Base-by-base conservation (phyloP, 2,329 filamentous ascomycete genomes). In the Sclerotiophoma versabilis region DNA sequence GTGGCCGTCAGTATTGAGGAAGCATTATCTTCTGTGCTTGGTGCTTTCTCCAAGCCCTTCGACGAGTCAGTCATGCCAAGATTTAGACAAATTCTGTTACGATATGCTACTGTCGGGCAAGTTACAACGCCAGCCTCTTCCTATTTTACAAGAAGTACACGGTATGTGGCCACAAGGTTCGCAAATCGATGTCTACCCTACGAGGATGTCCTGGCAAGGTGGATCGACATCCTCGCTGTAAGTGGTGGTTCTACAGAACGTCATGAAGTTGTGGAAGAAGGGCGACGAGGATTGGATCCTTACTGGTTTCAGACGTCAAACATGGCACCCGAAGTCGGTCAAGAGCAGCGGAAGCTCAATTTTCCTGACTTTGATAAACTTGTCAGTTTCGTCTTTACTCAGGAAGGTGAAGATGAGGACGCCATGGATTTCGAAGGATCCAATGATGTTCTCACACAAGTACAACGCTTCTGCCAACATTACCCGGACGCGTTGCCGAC, bases 1-100 rank as follows among this genome's bases (percentile, higher is more conserved):
- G 88, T 93, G 1, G 89, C 90, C 39, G 87, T 96, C 57, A 95
- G 92, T 68, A 92, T 98, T 49, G 93, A 98, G 65, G 91, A 93
- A 45, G 89, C 93, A 0, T 78, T 98, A 3, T 93, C 92, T 4
- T 92, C 88, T 49, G 81, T 96, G 58, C 75, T 90, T n/a, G 83
- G 83, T 57, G 81, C 83, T 2, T 84, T 87, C 56, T 69, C 80
- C 9, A 75, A 80, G 50, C 71, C 76, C 1, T 70, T 81, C 22
- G 75, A 78, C 39, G 59, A 72, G 15, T 59, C 64, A 20, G 38
- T 77, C 84, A 56, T 67, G 73, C 46, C 72, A 66, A 52, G 77
- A 66, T 60, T 78, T 37, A 59, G 71, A 45, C 64, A 71, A 29
- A 58, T 74, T 19, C 57, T 76, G 25, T 65, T 75, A 27, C 64